Evolutionary conservation across 2,329 filamentous ascomycete species (phyloP), one percentile per base, ranked within the genome.

Genomic region (Elsinoe perseae): DNA sequence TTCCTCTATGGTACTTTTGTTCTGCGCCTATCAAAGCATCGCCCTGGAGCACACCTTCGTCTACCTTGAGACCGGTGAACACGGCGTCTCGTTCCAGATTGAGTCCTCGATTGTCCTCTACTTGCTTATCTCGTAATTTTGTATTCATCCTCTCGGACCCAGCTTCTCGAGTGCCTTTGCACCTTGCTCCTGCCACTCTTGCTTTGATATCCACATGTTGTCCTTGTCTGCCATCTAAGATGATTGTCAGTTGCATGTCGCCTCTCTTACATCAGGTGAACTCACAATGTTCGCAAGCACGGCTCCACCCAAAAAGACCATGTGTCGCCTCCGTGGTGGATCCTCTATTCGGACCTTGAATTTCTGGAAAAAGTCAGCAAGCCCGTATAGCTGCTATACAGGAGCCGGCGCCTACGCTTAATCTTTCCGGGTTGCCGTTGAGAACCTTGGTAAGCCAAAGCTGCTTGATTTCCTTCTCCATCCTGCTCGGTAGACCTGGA

Each of bases 311-410:
- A 98, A 75, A 80, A 98, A 97, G n/a, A 98, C 93, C 91, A 98
- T 97, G 78, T 98, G 93, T 73, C 92, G 82, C 76, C 93, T 83
- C 74, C 93, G 82, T 30, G 93, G 93, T 53, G 93, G 93, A 72
- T 98, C 93, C 73, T 98, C 93, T 78, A 98, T 97, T 72, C 93
- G 84, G 63, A 98, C 92, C 82, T 97, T 98, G 81, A 98, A 98
- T 84, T 97, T 98, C 84, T 84, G 64, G 50, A 59, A 16, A 21
- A 16, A 18, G 50, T 57, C 32, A 61, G 59, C 27, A 14, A 20
- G 3, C 9, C 12, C 3, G 20, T 25, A 8, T 6, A 12, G 6
- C n/a, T 6, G 28, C 14, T 30, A 10, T 10, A 40, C 8, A 34
- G 32, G 8, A 23, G 1, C 43, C 10, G 43, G 14, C 30, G 66